Evolutionary conservation across 805 yeast species (phyloP).

Genomic region (Candida rishiriensis): DNA sequence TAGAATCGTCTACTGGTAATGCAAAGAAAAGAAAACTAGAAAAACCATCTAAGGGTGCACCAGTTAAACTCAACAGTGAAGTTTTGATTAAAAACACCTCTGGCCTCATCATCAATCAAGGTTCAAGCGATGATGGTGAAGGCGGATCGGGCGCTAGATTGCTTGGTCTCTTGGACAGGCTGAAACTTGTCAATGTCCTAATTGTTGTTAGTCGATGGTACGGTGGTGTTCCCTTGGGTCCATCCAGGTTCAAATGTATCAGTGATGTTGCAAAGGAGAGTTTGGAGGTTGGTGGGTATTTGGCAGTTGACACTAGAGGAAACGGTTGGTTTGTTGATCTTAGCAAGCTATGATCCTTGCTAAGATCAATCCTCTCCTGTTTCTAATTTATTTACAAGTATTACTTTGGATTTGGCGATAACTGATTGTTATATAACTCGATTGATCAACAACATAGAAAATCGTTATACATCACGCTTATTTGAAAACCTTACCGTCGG

Average conservation of each 20-base stretch:
- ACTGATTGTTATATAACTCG: background rate
- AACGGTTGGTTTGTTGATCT: slow-evolving; percentile 13
- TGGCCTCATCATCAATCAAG: slow-evolving; percentile 40
- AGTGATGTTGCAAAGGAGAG: slow-evolving; percentile 52
- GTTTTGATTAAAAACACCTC: too few relatives aligned
- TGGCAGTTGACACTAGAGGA: slow-evolving; percentile 3
- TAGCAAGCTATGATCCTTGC: background rate
- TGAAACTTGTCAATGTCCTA: slow-evolving; percentile 47
- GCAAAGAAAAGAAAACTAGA: too few relatives aligned
- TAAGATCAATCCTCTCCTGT: background rate
- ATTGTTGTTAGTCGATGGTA: slow-evolving; percentile 79
- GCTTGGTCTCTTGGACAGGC: slow-evolving; percentile 47
- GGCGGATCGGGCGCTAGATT: slow-evolving; percentile 66
- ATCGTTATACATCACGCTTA: slow-evolving; percentile 33
- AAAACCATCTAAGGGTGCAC: too few relatives aligned
- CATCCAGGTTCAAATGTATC: slow-evolving; percentile 66
- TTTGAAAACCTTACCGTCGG: slow-evolving; percentile 97
- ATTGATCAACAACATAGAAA: background rate
- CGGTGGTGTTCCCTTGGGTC: slow-evolving; percentile 73
- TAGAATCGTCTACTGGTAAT: too few relatives aligned
- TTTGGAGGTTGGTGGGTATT: slow-evolving; percentile 34
- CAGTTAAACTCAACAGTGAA: background rate
- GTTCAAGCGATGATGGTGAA: slow-evolving; percentile 68
- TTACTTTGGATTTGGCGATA: too few relatives aligned
- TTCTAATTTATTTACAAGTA: too few relatives aligned